These are phyloP conservation scores for Lecanicillium sp. DNA, from an alignment of 2,329 filamentous ascomycete genomes.

Conservation along the genomic window DNA sequence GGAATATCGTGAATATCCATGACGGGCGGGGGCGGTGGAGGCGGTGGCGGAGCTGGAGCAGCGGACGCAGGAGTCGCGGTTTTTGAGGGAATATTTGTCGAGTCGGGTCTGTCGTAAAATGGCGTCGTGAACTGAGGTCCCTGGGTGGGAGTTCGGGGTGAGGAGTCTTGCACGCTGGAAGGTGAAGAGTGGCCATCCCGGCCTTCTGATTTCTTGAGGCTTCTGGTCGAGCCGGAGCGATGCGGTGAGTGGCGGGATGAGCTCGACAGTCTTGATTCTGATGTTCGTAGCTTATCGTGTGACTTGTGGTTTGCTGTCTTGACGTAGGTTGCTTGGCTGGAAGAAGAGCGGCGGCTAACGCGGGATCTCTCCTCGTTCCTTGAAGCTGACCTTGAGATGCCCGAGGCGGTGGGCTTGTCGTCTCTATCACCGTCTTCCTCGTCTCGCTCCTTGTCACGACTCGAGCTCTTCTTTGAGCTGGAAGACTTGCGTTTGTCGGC, in stretches of 20 bases:
- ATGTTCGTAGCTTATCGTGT: constrained; percentile 29
- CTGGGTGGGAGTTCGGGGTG: constrained; percentile 56
- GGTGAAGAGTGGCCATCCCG: constrained; percentile 40
- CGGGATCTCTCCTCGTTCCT: constrained; percentile 45
- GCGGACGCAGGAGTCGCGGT: constrained; percentile 34
- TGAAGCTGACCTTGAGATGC: constrained; percentile 38
- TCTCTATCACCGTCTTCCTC: constrained; percentile 22
- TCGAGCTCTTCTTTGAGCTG: constrained; percentile 17
- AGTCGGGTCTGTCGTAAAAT: constrained; percentile 32
- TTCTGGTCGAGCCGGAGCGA: constrained; percentile 34
- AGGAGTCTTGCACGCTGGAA: constrained; percentile 47
- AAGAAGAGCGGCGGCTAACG: constrained; percentile 48
- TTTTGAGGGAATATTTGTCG: constrained; percentile 25
- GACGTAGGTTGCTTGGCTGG: constrained; percentile 53
- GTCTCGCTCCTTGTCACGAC: constrained; percentile 16
- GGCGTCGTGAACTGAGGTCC: constrained; percentile 44
- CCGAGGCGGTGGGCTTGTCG: constrained; percentile 40
- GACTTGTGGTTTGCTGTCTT: constrained; percentile 30
- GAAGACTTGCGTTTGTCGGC: constrained; percentile 28
- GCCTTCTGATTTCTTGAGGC: constrained; percentile 30
- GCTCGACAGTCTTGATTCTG: constrained; percentile 29
- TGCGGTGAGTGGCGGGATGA: constrained; percentile 29
- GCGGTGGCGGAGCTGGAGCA: constrained; percentile 33
- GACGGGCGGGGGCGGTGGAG: constrained; percentile 59
- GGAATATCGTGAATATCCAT: constrained; percentile 66